Percentiles rank a stretch among this genome's conserved stretches.
Conservation (phyloP, 139 green algal genomes). For the Closterium sp. region DNA sequence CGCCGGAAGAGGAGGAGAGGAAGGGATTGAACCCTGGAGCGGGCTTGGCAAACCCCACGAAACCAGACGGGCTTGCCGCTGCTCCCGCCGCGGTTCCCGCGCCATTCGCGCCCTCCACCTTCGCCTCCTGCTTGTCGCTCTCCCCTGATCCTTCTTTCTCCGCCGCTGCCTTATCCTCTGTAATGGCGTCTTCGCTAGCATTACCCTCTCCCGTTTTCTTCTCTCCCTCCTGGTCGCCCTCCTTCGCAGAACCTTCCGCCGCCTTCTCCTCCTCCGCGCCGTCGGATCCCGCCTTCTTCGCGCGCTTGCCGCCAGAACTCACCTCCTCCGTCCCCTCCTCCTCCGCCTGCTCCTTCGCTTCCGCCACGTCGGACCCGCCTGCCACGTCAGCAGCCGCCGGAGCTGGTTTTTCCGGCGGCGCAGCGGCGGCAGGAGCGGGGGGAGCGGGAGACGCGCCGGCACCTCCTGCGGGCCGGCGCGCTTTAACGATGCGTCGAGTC, state of each 20-base stretch:
- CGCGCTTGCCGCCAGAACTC: constrained; percentile 1
- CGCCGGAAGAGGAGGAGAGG: neutral
- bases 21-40: neutral
- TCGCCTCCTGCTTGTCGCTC: neutral
- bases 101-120: constrained; percentile 1
- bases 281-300: neutral
- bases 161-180: constrained; percentile 22
- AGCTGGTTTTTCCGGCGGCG: neutral
- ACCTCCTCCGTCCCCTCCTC: constrained; percentile 12
- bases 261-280: neutral
- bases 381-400: neutral
- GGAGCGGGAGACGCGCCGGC: neutral
- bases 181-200: no score
- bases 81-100: neutral
- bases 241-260: neutral
- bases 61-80: neutral
- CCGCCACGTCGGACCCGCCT: constrained; percentile 15
- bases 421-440: neutral
- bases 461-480: constrained; percentile 23
- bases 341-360: constrained; percentile 4
- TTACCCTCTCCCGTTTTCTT: constrained; percentile 11
- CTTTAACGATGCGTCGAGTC: constrained; percentile 42
- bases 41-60: neutral
- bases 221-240: neutral
- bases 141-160: neutral